phyloP scores from a whole-genome alignment of 371 early-diverging fungal species.

The Mortierella sp. region DNA sequence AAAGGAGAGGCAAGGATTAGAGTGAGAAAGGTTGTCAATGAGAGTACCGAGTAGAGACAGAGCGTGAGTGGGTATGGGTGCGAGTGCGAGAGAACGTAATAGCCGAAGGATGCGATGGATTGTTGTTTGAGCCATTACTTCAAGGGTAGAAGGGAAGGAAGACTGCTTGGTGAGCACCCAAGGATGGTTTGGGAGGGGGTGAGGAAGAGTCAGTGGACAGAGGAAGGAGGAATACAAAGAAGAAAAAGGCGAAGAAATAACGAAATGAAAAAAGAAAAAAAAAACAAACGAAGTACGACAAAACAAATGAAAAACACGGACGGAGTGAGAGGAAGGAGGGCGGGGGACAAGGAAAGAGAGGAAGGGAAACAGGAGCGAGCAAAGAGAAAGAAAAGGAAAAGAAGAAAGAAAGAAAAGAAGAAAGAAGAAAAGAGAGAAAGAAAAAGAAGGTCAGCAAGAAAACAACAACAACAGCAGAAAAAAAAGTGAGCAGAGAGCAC shows the following conservation, averaged over 20 bases:
- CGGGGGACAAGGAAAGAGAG: neutral
- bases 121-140: conserved; percentile 3
- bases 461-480: neutral
- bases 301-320: neutral
- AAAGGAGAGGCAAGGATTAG: neutral
- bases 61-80: neutral
- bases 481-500: conserved; percentile 8
- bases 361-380: neutral
- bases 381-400: neutral
- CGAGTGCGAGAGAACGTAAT: neutral
- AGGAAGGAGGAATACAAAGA: neutral
- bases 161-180: conserved; percentile 11
- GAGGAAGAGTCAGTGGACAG: neutral
- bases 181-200: neutral
- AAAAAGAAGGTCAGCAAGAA: conserved; percentile 12
- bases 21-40: neutral
- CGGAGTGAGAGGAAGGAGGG: neutral
- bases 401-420: neutral
- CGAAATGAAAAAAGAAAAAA: neutral
- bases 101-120: neutral
- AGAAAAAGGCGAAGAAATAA: conserved; percentile 14
- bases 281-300: neutral
- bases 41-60: neutral
- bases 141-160: neutral
- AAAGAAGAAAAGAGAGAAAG: neutral